Evolutionary conservation across 495 filamentous ascomycete species (phyloP).

Genomic region (Aspergillus leporis): DNA sequence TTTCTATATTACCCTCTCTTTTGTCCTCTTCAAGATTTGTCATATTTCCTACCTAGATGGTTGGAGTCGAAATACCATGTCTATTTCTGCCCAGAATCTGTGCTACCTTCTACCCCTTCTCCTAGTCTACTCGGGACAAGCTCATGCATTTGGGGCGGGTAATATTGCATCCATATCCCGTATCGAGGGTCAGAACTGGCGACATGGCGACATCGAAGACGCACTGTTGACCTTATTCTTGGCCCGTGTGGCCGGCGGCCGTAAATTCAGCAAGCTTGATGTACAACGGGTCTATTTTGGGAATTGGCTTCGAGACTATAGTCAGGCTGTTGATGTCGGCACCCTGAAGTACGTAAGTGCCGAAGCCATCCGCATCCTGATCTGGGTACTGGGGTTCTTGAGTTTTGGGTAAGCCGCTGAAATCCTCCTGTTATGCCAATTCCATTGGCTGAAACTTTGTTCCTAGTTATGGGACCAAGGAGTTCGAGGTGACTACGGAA

Average conservation of each 20-base stretch:
- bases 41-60: not conserved
- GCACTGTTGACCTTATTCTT: constrained; percentile 72
- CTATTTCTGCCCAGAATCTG: constrained; percentile 29
- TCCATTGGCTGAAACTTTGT: constrained; percentile 20
- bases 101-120: constrained; percentile 51
- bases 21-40: not conserved
- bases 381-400: constrained; percentile 64
- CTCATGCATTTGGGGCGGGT: constrained; percentile 82
- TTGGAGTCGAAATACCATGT: constrained; percentile 21
- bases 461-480: constrained; percentile 73
- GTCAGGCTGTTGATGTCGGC: constrained; percentile 69
- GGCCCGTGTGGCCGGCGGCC: constrained; percentile 73
- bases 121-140: constrained; percentile 61
- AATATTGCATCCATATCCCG: constrained; percentile 78
- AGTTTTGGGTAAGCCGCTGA: constrained; percentile 43
- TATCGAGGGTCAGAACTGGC: constrained; percentile 86
- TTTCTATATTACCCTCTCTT: constrained; percentile 6
- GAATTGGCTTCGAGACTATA: constrained; percentile 87
- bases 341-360: constrained; percentile 85
- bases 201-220: constrained; percentile 91
- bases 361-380: constrained; percentile 82
- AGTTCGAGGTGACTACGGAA: constrained; percentile 89
- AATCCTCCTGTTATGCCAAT: constrained; percentile 47
- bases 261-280: constrained; percentile 85
- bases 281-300: constrained; percentile 87